Evolutionary conservation across 108 stramenopile species (phyloP).

Genomic region (Skeletonema grethae): DNA sequence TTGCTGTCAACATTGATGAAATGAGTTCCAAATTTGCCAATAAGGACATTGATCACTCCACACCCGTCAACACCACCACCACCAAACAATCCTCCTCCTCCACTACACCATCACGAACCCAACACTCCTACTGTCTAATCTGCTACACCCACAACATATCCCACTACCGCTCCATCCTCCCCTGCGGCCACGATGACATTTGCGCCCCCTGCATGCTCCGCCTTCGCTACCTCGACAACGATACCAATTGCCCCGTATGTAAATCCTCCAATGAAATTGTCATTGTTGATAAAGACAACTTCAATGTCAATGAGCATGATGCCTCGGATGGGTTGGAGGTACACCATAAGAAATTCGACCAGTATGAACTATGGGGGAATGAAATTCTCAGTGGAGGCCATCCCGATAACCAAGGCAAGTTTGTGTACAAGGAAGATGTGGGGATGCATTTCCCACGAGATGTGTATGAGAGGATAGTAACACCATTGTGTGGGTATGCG

Average conservation of each 20-base stretch:
- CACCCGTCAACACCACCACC: background rate
- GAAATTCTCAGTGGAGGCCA: slow-evolving; percentile 25
- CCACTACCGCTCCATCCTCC: slow-evolving; percentile 50
- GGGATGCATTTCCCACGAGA: slow-evolving; percentile 76
- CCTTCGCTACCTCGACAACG: slow-evolving; percentile 69
- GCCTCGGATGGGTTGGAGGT: background rate
- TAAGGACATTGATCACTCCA: background rate
- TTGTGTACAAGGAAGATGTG: slow-evolving; percentile 63
- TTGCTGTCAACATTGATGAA: background rate
- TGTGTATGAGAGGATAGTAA: slow-evolving; percentile 59
- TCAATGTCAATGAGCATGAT: background rate
- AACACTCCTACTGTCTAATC: slow-evolving; percentile 60
- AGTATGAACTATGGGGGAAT: slow-evolving; percentile 79
- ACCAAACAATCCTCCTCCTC: background rate
- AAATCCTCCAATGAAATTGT: slow-evolving; percentile 67
- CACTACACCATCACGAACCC: background rate
- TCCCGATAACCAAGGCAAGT: slow-evolving; percentile 51
- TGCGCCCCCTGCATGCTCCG: slow-evolving; percentile 80
- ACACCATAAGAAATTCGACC: slow-evolving; percentile 41
- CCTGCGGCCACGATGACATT: slow-evolving; percentile 85
- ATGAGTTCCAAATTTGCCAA: background rate
- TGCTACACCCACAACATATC: slow-evolving; percentile 68
- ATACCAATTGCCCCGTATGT: slow-evolving; percentile 81
- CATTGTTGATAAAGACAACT: slow-evolving; percentile 66
- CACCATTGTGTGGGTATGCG: slow-evolving; percentile 63